These are phyloP conservation scores for Citrus mangshanensis DNA, from an alignment of 345 rosid species.

Conservation along the genomic window DNA sequence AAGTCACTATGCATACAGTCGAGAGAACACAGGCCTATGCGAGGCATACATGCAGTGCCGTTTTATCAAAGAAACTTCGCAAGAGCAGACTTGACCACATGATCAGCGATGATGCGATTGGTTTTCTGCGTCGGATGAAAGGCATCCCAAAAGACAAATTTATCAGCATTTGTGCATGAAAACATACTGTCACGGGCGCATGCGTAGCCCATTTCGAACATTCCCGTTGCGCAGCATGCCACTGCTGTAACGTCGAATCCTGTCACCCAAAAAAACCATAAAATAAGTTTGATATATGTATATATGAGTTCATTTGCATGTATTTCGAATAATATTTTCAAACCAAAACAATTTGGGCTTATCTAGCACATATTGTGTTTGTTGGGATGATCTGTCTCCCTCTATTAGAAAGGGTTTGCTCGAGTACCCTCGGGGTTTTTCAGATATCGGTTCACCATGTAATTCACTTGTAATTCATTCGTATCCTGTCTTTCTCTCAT, in stretches of 20 bases:
- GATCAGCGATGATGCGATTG: constrained; percentile 42
- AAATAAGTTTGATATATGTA: not conserved
- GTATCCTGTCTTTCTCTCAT: too few species aligned
- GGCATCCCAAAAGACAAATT: constrained; percentile 75
- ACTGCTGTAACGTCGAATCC: constrained; percentile 48
- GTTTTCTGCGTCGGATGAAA: constrained; percentile 77
- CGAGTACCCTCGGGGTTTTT: too few species aligned
- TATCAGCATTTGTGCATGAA: constrained; percentile 54
- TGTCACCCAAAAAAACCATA: not conserved
- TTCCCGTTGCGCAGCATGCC: constrained; percentile 74
- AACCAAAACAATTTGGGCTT: too few species aligned
- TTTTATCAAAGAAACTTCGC: constrained; percentile 22
- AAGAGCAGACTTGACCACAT: constrained; percentile 37
- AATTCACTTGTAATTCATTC: too few species aligned
- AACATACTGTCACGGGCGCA: constrained; percentile 39
- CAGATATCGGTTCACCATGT: too few species aligned
- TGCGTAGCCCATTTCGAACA: constrained; percentile 79
- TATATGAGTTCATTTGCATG: not conserved
- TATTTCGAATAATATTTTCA: too few species aligned
- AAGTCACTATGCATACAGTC: not conserved
- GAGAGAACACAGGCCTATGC: not conserved
- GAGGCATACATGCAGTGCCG: not conserved
- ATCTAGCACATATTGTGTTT: too few species aligned
- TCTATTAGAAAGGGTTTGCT: too few species aligned
- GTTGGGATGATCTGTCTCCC: too few species aligned